Percentiles rank a stretch among this genome's conserved stretches.
These are phyloP conservation scores for Hordeum marinum DNA, from an alignment of 176 grass and related monocot genomes.

Conservation along the genomic window DNA sequence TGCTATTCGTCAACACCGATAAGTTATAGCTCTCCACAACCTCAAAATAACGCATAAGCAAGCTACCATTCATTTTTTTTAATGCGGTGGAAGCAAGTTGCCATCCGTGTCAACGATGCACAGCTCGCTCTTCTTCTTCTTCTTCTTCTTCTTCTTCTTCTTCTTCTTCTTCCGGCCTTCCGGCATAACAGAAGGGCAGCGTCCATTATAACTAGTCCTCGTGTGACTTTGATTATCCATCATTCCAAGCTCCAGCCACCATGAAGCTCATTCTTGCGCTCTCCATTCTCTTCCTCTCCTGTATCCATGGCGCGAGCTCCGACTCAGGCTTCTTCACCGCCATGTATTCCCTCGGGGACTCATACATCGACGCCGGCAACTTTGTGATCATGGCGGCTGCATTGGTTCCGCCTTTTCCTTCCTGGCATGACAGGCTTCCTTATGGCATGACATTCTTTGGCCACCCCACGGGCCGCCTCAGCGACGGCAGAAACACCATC, in stretches of 20 bases:
- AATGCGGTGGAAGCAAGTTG: neutral
- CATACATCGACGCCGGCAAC: conserved; percentile 59
- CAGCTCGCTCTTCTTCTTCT: neutral
- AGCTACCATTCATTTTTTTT: too few species aligned
- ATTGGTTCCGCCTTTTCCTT: neutral
- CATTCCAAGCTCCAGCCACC: neutral
- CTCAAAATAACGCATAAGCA: too few species aligned
- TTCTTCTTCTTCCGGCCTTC: neutral
- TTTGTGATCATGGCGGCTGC: neutral
- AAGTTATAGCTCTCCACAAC: too few species aligned
- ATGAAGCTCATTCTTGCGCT: neutral
- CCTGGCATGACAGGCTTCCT: conserved; percentile 26
- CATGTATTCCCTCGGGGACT: conserved; percentile 50
- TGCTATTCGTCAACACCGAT: too few species aligned
- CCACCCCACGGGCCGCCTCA: conserved; percentile 32
- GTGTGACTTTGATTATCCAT: neutral
- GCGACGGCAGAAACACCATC: conserved; percentile 33
- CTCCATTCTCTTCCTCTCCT: neutral
- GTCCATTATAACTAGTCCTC: neutral
- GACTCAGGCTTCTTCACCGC: conserved; percentile 8
- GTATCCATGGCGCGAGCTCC: neutral
- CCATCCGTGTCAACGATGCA: neutral
- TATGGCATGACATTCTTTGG: conserved; percentile 51
- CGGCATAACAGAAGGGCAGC: neutral
- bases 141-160: neutral